Evolutionary conservation across 768 basidiomycete genomes (phyloP), one percentile per base, ranked within the genome.

Genomic region (Pisolithus sp.): DNA sequence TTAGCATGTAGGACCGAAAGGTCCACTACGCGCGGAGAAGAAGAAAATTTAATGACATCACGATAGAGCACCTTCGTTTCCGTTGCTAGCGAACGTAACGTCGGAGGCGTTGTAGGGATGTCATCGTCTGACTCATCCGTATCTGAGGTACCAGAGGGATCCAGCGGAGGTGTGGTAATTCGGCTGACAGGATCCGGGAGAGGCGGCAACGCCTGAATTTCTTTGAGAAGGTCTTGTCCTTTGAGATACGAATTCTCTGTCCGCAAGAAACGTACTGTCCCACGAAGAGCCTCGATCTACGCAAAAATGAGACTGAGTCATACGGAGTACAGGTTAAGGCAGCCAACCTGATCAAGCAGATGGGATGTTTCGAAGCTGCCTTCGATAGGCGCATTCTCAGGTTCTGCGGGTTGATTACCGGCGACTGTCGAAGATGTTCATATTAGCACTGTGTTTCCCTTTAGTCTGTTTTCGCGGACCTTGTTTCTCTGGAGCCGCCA

Each of bases 201-300:
- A 0, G 73, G 73, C 17, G 87, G 88, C 0, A 98, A 75, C 6
- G 81, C 62, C 56, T 86, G 81, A 50, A 98, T 83, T 59, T 92
- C 89, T 48, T 79, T 77, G 53, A 97, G 81, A 0, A 98, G 78
- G 60, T 94, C 92, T 66, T 92, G 89, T 2, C 93, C 91, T 64
- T 89, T 93, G 70, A 98, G 83, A 64, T 90, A 93, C 2, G 90
- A 80, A 65, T 98, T 98, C 68, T 98, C 94, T 34, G 78, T 83
- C 21, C 94, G 83, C n/a, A 99, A 75, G 81, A 89, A 97, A 18
- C 91, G 83, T 26, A 98, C 82, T 0, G 94, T 89, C 5, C 86
- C 85, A 38, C 91, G 87, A n/a, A 97, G 78, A 13, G 87, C 88
- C 43, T 95, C 89, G 62, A 97, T 84, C 87, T 93, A 59, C 21